These are phyloP conservation scores for Phytophthora capsici DNA, from an alignment of 352 stramenopile species.

Conservation along the genomic window DNA sequence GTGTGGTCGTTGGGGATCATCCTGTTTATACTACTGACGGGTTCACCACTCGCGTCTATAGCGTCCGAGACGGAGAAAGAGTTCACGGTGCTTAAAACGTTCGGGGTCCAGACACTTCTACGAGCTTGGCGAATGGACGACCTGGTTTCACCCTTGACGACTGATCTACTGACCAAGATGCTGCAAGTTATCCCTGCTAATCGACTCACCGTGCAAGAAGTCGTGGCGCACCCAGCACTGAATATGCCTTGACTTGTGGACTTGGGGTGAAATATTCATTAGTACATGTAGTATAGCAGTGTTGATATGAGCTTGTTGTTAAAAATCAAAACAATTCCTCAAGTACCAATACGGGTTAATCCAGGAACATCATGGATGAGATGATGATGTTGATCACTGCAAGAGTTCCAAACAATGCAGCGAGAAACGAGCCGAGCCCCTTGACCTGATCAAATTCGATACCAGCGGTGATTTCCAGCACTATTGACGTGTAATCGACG, in stretches of 20 bases:
- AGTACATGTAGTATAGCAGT: too few relatives aligned
- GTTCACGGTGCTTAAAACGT: neutral
- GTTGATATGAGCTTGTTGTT: too few relatives aligned
- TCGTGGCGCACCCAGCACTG: too few relatives aligned
- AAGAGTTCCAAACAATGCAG: conserved; percentile 36
- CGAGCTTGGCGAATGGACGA: neutral
- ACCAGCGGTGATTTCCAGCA: conserved; percentile 38
- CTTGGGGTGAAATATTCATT: too few relatives aligned
- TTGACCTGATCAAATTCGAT: conserved; percentile 38
- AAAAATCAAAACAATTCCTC: too few relatives aligned
- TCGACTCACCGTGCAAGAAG: too few relatives aligned
- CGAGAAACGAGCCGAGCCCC: conserved; percentile 35
- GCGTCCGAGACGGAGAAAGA: conserved; percentile 11
- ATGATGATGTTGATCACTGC: conserved; percentile 46
- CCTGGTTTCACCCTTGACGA: neutral
- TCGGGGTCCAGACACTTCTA: neutral
- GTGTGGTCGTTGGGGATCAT: conserved; percentile 65
- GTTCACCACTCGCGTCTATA: conserved; percentile 40
- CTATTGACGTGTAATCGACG: conserved; percentile 34
- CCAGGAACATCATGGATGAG: conserved; percentile 43
- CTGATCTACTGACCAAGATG: neutral
- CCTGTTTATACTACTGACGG: conserved; percentile 64
- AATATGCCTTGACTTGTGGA: too few relatives aligned
- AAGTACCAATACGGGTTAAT: conserved; percentile 3
- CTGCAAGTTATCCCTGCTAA: neutral